phyloP scores from a whole-genome alignment of 306 rosid genomes.

The Hippophae gyantsensis region DNA sequence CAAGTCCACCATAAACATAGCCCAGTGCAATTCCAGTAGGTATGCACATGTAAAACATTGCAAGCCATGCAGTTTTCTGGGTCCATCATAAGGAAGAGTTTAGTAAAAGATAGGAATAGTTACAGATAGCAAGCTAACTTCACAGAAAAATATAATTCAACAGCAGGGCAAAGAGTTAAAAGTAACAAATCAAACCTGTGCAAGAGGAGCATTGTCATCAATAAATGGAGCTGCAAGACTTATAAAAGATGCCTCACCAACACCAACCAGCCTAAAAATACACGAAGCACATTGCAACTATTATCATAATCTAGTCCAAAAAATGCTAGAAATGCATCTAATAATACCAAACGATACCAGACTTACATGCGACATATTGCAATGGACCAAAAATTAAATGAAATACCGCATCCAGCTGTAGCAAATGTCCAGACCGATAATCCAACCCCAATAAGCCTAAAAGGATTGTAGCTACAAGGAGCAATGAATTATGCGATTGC shows the following conservation, averaged over 20 bases:
- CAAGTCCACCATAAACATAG: slow-evolving; percentile 86
- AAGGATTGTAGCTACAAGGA: slow-evolving; percentile 71
- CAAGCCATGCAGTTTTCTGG: slow-evolving; percentile 97
- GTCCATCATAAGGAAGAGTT: slow-evolving; percentile 18
- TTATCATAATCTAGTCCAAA: slow-evolving; percentile 12
- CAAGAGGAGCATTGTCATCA: slow-evolving; percentile 84
- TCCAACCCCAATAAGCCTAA: slow-evolving; percentile 94
- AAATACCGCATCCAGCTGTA: slow-evolving; percentile 67
- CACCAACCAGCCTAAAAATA: slow-evolving; percentile 78
- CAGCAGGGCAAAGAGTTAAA: background rate
- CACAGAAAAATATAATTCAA: slow-evolving; percentile 1
- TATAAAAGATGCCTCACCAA: slow-evolving; percentile 96
- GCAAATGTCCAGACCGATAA: slow-evolving; percentile 91
- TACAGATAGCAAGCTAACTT: slow-evolving; percentile 9
- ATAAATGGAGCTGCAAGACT: slow-evolving; percentile 97
- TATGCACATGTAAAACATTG: slow-evolving; percentile 88
- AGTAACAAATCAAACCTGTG: slow-evolving; percentile 47
- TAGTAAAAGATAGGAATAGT: slow-evolving; percentile 10
- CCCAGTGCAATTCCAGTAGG: slow-evolving; percentile 92
- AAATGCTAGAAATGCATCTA: background rate
- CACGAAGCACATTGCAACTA: slow-evolving; percentile 12
- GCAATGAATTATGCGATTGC: slow-evolving; percentile 6
- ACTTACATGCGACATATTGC: slow-evolving; percentile 77
- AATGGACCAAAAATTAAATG: slow-evolving; percentile 85
- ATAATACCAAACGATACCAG: background rate